Percentiles rank a stretch among this genome's conserved stretches.
These are phyloP conservation scores for Aspergillus awamori DNA, from an alignment of 2,329 filamentous ascomycete genomes.

Conservation along the genomic window DNA sequence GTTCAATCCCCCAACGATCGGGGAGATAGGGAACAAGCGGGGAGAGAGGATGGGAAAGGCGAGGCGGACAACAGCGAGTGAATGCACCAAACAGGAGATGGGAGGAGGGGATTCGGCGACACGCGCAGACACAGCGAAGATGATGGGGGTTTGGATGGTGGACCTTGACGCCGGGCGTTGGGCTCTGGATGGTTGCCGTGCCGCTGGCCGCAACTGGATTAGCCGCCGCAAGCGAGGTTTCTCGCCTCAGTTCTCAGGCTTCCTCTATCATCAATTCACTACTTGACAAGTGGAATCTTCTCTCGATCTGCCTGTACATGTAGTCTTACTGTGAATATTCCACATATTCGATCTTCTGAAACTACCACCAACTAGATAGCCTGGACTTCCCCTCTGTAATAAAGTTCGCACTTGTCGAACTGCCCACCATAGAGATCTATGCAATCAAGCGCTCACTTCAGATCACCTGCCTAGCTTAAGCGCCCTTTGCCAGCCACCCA, in stretches of 20 bases:
- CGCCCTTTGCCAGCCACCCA: not conserved
- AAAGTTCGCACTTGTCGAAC: not conserved
- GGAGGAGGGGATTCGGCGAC: conserved; percentile 12
- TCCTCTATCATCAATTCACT: no score
- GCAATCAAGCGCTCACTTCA: not conserved
- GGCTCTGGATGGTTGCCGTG: conserved; percentile 43
- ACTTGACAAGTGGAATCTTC: not conserved
- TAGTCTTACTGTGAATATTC: no score
- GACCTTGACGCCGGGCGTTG: conserved; percentile 39
- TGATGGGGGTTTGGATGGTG: conserved; percentile 32
- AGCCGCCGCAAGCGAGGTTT: conserved; percentile 46
- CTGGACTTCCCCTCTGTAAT: not conserved
- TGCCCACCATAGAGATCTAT: not conserved
- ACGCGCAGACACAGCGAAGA: conserved; percentile 16
- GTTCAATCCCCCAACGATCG: conserved; percentile 15
- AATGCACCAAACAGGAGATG: not conserved
- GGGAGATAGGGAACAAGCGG: conserved; percentile 9
- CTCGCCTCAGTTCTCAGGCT: not conserved
- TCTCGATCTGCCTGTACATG: not conserved
- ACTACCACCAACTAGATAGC: not conserved
- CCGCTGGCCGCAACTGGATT: conserved; percentile 41
- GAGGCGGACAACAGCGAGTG: not conserved
- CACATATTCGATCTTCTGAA: no score
- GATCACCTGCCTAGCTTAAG: not conserved
- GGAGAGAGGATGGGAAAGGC: conserved; percentile 9